A percentile compares a stretch with the other conserved stretches of the same genome.
phyloP scores from a whole-genome alignment of 2,329 filamentous ascomycete species.

The Talaromyces sp. region DNA sequence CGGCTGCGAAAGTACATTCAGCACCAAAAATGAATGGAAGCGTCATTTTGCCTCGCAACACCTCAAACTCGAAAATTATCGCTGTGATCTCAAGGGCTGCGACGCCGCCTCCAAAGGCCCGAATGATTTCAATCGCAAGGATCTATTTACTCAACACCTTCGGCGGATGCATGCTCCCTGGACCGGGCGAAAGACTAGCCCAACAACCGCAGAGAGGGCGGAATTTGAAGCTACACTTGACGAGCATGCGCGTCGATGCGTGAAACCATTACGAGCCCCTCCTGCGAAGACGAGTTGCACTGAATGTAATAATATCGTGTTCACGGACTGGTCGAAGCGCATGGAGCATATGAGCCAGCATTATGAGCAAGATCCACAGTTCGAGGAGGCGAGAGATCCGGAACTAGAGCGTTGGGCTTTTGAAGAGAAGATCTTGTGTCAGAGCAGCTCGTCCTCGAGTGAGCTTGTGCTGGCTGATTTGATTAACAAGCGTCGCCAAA shows the following conservation, averaged over 20 bases:
- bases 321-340: constrained; percentile 70
- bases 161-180: constrained; percentile 74
- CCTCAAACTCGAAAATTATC: constrained; percentile 68
- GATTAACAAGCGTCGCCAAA: neutral
- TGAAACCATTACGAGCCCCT: constrained; percentile 54
- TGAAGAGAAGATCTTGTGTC: constrained; percentile 26
- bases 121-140: constrained; percentile 84
- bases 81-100: constrained; percentile 66
- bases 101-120: constrained; percentile 39
- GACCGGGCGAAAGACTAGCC: constrained; percentile 48
- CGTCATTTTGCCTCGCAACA: constrained; percentile 81
- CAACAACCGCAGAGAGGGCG: constrained; percentile 30
- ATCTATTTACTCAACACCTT: constrained; percentile 84
- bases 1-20: constrained; percentile 69
- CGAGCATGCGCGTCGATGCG: constrained; percentile 57
- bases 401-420: constrained; percentile 41
- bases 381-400: constrained; percentile 40
- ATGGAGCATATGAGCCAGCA: constrained; percentile 88
- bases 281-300: constrained; percentile 60
- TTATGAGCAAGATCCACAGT: constrained; percentile 58
- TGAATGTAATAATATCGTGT: constrained; percentile 60
- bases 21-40: constrained; percentile 93
- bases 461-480: constrained; percentile 7
- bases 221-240: constrained; percentile 54
- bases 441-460: neutral